Percentiles rank a stretch among this genome's conserved stretches.
These are phyloP conservation scores for Leucocoprinus leucothites DNA, from an alignment of 768 basidiomycete species.

Conservation along the genomic window DNA sequence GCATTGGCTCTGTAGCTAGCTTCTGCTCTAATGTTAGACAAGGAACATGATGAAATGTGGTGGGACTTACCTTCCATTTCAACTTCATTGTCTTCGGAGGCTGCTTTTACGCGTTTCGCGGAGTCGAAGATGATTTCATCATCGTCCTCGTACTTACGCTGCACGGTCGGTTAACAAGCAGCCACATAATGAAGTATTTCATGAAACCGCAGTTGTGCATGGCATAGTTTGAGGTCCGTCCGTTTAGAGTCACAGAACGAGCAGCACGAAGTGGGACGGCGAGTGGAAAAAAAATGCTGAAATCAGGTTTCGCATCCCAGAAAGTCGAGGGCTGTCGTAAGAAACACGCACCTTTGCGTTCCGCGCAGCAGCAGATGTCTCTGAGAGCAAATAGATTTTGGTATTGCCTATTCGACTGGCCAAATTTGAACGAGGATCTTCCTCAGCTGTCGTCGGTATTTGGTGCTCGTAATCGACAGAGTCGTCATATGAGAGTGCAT, in stretches of 20 bases:
- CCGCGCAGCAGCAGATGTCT: constrained; percentile 54
- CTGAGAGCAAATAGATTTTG: constrained; percentile 78
- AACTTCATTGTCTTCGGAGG: constrained; percentile 31
- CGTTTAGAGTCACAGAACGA: background rate
- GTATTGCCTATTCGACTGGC: constrained; percentile 67
- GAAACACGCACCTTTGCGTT: constrained; percentile 70
- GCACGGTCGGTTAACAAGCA: constrained; percentile 20
- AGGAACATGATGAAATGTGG: background rate
- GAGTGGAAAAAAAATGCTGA: constrained; percentile 20
- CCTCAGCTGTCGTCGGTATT: constrained; percentile 31
- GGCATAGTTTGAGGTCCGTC: background rate
- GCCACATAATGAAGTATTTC: background rate
- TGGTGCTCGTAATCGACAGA: constrained; percentile 57
- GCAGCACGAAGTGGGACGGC: background rate
- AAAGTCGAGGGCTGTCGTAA: constrained; percentile 28
- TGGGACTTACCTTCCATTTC: constrained; percentile 30
- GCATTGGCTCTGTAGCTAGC: constrained; percentile 57
- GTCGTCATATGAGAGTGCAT: constrained; percentile 52
- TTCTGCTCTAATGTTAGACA: constrained; percentile 28
- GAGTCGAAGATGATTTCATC: constrained; percentile 18
- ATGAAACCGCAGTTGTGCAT: background rate
- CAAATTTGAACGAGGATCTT: constrained; percentile 34
- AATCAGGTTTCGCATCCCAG: constrained; percentile 44
- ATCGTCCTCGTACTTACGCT: constrained; percentile 43
- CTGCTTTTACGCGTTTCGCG: background rate